Base-by-base conservation (phyloP, 176 grass and related monocot genomes). In the Ampelocalamus luodianensis region DNA sequence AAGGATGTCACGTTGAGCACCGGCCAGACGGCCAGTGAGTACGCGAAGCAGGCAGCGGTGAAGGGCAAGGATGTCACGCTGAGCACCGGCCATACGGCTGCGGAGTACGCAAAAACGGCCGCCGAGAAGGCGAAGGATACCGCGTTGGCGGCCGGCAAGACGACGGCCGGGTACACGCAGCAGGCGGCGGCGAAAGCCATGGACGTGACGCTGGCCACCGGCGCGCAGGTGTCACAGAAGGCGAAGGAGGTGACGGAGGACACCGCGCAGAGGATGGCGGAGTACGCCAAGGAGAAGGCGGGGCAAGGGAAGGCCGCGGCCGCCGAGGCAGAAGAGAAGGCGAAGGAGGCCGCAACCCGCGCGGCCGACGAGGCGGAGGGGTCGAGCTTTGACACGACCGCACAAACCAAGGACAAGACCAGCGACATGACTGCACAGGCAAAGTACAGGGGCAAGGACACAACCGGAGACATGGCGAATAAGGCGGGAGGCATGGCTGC, bases 161-260 rank as follows among this genome's bases (percentile, higher is more conserved):
- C 65, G 0, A 68, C 89, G 17, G 92, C 79, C 1, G 91, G 58
- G 45, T 91, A 91, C 68, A 82, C 92, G 22, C 82, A 91, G 78
- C 40, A 82, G 62, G 91, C 88, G 22, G 92, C 87, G 0, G 87
- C 55, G 22, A 93, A 91, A 43, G 84, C 90, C 23, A 97, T 91
- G 74, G 92, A 94, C 29, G 73, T 15, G 39, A 84, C 90, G 44
- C 10, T 87, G 4, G 50, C 66, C 0, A 80, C 86, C 1, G 91
- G 86, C 59, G 82, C 51, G 51, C 85, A 82, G 18, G 88, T 86
- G 51, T 86, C 69, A 4, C 88, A 82, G 18, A 92, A 87, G 77
- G 88, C 91, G 6, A 96, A 71, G 72, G 93, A 91, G 69, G 61
- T 39, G 37, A 89, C 89, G n/a, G 82, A 85, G 17, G 66, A 22